phyloP scores from a whole-genome alignment of 441 rosid species.

The Pelargonium australe region DNA sequence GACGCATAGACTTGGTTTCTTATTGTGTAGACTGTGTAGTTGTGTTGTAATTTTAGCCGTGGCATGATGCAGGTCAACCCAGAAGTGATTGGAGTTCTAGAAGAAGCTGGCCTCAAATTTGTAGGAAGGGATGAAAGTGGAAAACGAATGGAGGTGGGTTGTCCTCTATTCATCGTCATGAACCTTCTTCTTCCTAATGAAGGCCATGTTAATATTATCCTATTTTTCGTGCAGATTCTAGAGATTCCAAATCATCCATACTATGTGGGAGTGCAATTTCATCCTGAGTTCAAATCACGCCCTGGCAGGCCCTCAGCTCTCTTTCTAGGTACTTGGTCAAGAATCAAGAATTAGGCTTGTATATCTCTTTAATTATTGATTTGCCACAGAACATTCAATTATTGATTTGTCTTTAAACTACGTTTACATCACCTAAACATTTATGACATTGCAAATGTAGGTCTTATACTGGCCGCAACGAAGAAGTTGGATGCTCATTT shows the following conservation, averaged over 20 bases:
- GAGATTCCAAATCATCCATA: conserved; percentile 60
- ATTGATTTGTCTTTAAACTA: not conserved
- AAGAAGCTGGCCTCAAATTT: conserved; percentile 63
- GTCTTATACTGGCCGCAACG: conserved; percentile 73
- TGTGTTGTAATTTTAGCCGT: conserved; percentile 7
- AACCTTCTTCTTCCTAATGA: not conserved
- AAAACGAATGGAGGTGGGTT: conserved; percentile 55
- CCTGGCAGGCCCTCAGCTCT: conserved; percentile 60
- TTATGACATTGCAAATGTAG: conserved; percentile 30
- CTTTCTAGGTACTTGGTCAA: conserved; percentile 44
- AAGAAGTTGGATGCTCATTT: conserved; percentile 59
- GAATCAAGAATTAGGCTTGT: not conserved
- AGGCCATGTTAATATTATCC: not conserved
- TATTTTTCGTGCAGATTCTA: conserved; percentile 35
- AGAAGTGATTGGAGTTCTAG: conserved; percentile 44
- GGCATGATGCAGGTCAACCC: conserved; percentile 53
- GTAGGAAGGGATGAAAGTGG: conserved; percentile 70
- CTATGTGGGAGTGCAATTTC: conserved; percentile 71
- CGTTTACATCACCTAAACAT: not conserved
- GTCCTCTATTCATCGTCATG: not conserved
- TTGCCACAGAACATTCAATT: no score
- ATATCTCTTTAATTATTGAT: no score
- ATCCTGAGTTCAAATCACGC: conserved; percentile 72
- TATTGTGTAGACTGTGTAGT: conserved; percentile 12
- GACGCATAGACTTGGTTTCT: conserved; percentile 1